Evolutionary conservation across 345 rosid genomes (phyloP), one percentile per base, ranked within the genome.

Genomic region (Populus alba): DNA sequence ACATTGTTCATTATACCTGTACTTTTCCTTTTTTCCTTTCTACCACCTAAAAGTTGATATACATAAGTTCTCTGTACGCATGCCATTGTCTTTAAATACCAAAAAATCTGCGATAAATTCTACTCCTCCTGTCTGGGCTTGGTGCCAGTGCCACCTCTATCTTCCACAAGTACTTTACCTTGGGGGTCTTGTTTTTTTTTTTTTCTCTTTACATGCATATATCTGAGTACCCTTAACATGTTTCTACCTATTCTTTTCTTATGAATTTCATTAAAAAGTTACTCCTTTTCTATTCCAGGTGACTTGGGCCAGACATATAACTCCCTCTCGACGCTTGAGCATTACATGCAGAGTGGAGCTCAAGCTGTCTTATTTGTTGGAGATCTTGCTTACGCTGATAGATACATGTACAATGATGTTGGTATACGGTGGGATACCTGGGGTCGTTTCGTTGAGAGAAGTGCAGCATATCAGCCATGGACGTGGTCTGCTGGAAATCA

Each of bases 401-500:
- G 98, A 77, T 96, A 96, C 81, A 72, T 80, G 74, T 91, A 90
- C 76, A 86, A 86, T 69, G 94, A 96, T 69, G 97, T 94, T 79
- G 95, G 97, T 66, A 70, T 86, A 33, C 82, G 98, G 77, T 96
- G 98, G 99, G 98, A 96, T 84, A 81, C 91, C 20, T 96, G 98
- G 99, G 99, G 93, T 23, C 93, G 94, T 72, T 94, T 96, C 77
- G 85, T 87, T 73, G 99, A 96, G 90, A 86, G 11, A 71, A 90
- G 94, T 85, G 82, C 97, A 25, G 99, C 99, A 73, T 96, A 89
- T 88, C 97, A 91, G 80, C 98, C 98, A 17, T 96, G 98, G 99
- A 82, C 92, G 69, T 96, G 97, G 97, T 87, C 92, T 83, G 97
- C 88, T 77, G 98, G 99, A 80, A 96, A 94, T 83, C 99, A 96